Conservation (phyloP, 768 basidiomycete species). For the Clathrus columnatus region DNA sequence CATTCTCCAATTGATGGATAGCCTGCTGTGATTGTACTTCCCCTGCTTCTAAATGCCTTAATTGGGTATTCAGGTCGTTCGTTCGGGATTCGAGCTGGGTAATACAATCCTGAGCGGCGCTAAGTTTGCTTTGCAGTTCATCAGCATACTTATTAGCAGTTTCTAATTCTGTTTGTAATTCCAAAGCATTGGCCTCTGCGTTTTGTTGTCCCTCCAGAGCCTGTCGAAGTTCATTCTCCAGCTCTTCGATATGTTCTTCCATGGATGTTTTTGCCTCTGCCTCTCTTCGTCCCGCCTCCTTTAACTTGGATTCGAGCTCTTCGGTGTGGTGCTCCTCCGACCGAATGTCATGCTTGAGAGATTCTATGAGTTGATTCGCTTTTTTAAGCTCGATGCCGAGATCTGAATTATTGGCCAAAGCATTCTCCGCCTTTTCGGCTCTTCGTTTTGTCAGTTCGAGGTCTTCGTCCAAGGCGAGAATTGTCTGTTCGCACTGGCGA, state of each 20-base stretch:
- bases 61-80: constrained; percentile 39
- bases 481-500: constrained; percentile 29
- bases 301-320: constrained; percentile 48
- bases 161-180: constrained; percentile 54
- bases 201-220: constrained; percentile 27
- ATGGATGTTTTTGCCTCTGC: constrained; percentile 38
- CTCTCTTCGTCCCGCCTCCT: constrained; percentile 35
- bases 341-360: constrained; percentile 45
- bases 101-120: constrained; percentile 36
- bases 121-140: constrained; percentile 47
- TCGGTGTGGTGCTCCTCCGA: constrained; percentile 43
- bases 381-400: constrained; percentile 59
- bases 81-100: constrained; percentile 35
- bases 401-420: constrained; percentile 56
- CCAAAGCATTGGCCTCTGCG: constrained; percentile 42
- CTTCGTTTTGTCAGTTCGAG: constrained; percentile 20
- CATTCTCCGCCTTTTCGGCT: constrained; percentile 54
- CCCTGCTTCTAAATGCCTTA: constrained; percentile 45
- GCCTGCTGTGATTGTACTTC: constrained; percentile 40
- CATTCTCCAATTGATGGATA: constrained; percentile 63
- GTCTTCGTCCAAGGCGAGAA: constrained; percentile 38
- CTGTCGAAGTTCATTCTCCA: constrained; percentile 17
- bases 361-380: constrained; percentile 43
- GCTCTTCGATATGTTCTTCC: constrained; percentile 19
- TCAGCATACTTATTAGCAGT: constrained; percentile 45